Evolutionary conservation across 2,329 filamentous ascomycete genomes (phyloP), one percentile per base, ranked within the genome.

Genomic region (Tolypocladium guangdongense): DNA sequence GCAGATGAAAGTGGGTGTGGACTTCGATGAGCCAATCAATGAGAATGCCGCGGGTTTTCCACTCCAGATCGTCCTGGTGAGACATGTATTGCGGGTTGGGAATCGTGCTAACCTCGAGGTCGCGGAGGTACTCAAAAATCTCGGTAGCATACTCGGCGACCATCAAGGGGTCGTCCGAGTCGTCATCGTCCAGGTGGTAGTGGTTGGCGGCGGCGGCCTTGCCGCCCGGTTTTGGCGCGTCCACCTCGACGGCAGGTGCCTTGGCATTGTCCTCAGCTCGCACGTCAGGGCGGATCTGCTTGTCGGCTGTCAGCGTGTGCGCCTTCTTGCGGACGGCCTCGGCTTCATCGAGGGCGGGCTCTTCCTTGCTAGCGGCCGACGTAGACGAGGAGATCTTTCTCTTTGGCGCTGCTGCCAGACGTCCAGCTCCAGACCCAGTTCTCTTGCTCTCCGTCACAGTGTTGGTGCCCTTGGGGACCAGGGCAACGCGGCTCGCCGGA

Each of bases 21-120:
- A 99, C 93, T 71, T 99, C 93, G 58, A 99, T 91, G 59, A 99
- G 80, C 93, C 93, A 99, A 74, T 99, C 93, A 60, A 97, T 84
- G 52, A 99, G 82, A 61, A 99, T 96, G 58, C 91, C 92, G 63
- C 93, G 89, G 75, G 95, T 96, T 80, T 96, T 96, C 93, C 93
- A 99, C 71, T 96, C 92, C 14, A 99, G 78, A 62, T 96, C 90
- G 59, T 88, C 87, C 68, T 99, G 93, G 71, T 92, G 88, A 50
- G 87, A 82, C 84, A 99, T 99, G 76, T 99, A 99, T 58, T 93
- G 76, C 20, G 90, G 86, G 72, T 97, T 96, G 61, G 92, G 90
- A 66, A 91, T 70, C 0, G 83, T 71, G 77, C 90, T 68, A 78
- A 73, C 76, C 73, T 99, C 93, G 27, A 97, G 81, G 62, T 95